Evolutionary conservation across 176 grass and related monocot species (phyloP).

Genomic region (Rhynchospora tenuis): DNA sequence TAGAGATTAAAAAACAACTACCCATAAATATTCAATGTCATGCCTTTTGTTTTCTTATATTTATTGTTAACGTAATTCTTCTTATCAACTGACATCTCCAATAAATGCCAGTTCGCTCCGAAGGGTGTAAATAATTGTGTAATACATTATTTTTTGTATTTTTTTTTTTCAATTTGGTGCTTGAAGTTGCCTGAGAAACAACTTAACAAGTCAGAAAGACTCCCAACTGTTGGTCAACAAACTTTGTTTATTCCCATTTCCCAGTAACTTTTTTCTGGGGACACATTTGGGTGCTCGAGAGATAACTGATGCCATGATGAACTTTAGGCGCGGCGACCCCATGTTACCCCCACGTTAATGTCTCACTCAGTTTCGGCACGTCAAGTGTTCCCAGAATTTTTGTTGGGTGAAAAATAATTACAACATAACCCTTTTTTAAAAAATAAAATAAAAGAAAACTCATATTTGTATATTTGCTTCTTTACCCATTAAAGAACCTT

Average conservation of each 20-base stretch:
- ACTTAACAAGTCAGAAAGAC: neutral
- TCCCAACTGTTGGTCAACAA: neutral
- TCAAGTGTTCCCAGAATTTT: conserved; percentile 7
- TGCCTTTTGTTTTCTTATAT: neutral
- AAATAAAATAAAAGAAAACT: too few species aligned
- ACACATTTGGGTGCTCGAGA: neutral
- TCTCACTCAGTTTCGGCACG: conserved; percentile 8
- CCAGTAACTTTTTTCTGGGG: neutral
- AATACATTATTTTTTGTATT: neutral
- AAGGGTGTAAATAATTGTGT: neutral
- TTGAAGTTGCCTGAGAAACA: neutral
- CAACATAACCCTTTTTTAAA: neutral
- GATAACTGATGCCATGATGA: neutral
- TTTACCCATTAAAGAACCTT: neutral
- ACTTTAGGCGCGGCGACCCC: conserved; percentile 11
- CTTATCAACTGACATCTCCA: neutral
- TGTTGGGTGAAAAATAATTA: neutral
- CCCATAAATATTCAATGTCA: neutral
- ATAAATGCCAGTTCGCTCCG: neutral
- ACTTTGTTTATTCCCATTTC: neutral
- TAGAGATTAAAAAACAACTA: neutral
- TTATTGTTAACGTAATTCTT: neutral
- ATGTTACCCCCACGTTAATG: conserved; percentile 22
- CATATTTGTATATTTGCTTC: neutral
- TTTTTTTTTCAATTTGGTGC: neutral